These are phyloP conservation scores for Teunomyces tritomae DNA, from an alignment of 805 yeast species.

Conservation along the genomic window DNA sequence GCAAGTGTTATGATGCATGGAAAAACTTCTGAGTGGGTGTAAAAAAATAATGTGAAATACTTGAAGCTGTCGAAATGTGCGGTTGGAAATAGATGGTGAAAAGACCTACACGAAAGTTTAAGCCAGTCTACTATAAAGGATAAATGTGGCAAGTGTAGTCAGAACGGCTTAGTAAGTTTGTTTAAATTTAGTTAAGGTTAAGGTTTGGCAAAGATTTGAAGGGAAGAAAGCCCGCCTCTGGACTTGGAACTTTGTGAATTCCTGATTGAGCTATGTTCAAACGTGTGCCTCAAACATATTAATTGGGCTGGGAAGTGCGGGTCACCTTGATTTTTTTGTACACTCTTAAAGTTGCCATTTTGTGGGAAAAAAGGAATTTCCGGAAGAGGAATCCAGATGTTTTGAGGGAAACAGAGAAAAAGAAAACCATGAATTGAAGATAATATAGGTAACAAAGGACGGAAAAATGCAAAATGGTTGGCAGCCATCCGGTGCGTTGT, in stretches of 20 bases:
- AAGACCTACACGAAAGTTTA: neutral
- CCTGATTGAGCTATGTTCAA: neutral
- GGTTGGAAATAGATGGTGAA: neutral
- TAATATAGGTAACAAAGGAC: neutral
- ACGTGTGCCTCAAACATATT: neutral
- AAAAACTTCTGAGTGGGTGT: neutral
- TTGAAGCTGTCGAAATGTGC: neutral
- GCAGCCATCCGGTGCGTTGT: too few relatives aligned
- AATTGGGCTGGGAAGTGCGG: neutral
- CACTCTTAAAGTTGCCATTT: neutral
- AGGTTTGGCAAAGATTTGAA: neutral
- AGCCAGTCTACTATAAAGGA: neutral
- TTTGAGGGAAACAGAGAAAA: neutral
- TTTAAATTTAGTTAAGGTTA: neutral
- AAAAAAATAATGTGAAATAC: neutral
- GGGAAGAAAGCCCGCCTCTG: neutral
- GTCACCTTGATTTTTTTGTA: neutral
- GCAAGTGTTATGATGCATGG: neutral
- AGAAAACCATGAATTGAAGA: neutral
- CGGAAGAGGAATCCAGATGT: neutral
- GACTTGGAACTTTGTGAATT: neutral
- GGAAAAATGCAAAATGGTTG: too few relatives aligned
- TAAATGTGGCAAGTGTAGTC: neutral
- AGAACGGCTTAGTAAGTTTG: neutral
- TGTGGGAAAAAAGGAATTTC: neutral